A percentile compares a stretch with the other conserved stretches of the same genome.
phyloP scores from a whole-genome alignment of 1,139 yeast species.

The Blastobotrys illinoisensis region DNA sequence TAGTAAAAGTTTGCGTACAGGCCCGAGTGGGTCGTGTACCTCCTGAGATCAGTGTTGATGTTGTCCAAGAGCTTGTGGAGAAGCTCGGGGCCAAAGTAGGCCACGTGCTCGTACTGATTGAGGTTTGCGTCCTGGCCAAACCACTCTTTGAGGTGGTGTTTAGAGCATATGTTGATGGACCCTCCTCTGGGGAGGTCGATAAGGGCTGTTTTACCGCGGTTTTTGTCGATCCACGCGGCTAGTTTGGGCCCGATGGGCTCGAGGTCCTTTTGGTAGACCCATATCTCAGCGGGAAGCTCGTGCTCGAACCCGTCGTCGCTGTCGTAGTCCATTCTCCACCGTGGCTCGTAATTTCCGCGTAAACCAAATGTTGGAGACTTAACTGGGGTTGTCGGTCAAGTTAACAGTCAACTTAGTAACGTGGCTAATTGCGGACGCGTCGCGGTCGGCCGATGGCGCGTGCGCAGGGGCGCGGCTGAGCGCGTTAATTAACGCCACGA shows the following conservation, averaged over 20 bases:
- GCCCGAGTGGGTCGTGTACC: background rate
- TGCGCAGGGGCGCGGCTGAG: background rate
- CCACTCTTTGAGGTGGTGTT: background rate
- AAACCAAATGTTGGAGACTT: background rate
- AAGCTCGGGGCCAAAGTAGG: background rate
- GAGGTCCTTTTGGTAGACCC: background rate
- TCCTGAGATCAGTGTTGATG: background rate
- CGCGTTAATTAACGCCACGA: background rate
- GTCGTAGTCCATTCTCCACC: background rate
- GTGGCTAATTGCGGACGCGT: background rate
- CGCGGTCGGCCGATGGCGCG: background rate
- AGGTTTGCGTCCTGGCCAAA: background rate
- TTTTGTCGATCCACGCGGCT: background rate
- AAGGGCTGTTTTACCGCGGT: background rate
- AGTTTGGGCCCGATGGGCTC: background rate
- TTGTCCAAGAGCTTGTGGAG: background rate
- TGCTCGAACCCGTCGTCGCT: background rate
- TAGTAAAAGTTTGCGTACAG: background rate
- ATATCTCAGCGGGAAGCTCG: background rate
- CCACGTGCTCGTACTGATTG: background rate
- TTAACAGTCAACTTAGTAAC: too few relatives aligned
- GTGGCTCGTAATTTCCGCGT: too few relatives aligned
- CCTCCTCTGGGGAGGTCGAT: background rate
- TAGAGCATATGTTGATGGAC: background rate
- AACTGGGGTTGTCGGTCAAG: background rate